A percentile compares a stretch with the other conserved stretches of the same genome.
Evolutionary conservation across 345 rosid genomes (phyloP).

Genomic region (Dipteronia dyeriana): DNA sequence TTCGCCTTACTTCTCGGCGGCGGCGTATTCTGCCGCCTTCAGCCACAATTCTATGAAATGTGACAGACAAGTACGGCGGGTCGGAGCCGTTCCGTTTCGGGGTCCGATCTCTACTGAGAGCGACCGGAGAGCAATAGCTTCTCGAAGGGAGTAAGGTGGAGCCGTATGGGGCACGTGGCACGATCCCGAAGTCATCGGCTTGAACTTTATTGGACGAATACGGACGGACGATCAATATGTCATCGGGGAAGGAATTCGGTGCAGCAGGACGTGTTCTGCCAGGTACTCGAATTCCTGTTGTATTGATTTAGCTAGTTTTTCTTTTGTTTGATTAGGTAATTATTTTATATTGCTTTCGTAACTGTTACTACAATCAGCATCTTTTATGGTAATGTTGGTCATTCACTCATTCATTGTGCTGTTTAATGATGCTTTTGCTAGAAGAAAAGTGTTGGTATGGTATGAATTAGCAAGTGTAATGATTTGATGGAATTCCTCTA

Average conservation of each 20-base stretch:
- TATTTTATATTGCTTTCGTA: neutral
- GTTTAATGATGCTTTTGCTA: neutral
- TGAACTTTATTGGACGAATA: no score
- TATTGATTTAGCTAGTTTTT: neutral
- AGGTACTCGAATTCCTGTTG: conserved; percentile 42
- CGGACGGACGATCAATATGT: no score
- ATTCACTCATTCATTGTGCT: no score
- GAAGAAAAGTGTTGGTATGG: neutral
- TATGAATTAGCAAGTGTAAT: neutral
- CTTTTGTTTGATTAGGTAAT: neutral
- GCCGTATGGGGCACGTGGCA: conserved; percentile 96
- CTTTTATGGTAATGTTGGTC: neutral
- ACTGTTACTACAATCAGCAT: neutral
- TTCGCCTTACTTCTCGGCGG: conserved; percentile 42
- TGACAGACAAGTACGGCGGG: no score
- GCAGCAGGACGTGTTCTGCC: conserved; percentile 96
- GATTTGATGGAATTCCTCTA: no score
- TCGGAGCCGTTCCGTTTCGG: conserved; percentile 53
- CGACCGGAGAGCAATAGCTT: conserved; percentile 52
- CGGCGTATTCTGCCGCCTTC: conserved; percentile 40
- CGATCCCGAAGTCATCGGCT: no score
- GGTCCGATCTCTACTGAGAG: conserved; percentile 64
- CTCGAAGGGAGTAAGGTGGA: conserved; percentile 72
- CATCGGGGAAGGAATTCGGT: no score
- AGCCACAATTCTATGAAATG: conserved; percentile 46